Evolutionary conservation across 257 asterid species (phyloP).

Genomic region (Solanum corneliomulleri): DNA sequence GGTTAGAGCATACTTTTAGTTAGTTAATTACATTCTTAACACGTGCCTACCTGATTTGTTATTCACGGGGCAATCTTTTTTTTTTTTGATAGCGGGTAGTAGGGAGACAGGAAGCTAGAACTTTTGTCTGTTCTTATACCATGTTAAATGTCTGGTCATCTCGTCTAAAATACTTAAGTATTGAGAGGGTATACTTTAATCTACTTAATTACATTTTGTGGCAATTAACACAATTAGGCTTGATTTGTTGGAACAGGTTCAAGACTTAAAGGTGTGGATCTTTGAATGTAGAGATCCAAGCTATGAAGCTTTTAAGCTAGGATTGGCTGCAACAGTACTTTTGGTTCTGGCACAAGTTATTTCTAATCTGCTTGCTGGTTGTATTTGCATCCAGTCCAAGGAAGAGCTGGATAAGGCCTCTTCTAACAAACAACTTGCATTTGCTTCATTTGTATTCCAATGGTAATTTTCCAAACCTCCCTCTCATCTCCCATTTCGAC

Average conservation of each 20-base stretch:
- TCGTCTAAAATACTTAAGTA: neutral
- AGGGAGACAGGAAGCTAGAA: neutral
- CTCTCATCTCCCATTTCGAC: neutral
- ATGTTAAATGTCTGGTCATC: neutral
- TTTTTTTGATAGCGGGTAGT: neutral
- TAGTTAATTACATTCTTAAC: neutral
- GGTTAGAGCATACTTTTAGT: neutral
- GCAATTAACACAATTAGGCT: neutral
- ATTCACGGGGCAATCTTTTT: neutral
- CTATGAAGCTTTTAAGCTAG: conserved; percentile 67
- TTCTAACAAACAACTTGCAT: conserved; percentile 55
- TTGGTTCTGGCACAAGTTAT: conserved; percentile 50
- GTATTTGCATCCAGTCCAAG: conserved; percentile 55
- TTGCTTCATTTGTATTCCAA: conserved; percentile 56
- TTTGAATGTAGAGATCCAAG: conserved; percentile 81
- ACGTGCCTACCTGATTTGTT: neutral
- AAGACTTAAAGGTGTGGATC: conserved; percentile 42
- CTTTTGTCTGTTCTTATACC: neutral
- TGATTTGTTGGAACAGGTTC: conserved; percentile 23
- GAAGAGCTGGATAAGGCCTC: conserved; percentile 60
- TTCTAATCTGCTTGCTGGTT: conserved; percentile 46
- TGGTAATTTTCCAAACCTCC: conserved; percentile 30
- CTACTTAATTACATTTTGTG: neutral
- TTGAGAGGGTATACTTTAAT: neutral
- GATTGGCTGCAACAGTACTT: conserved; percentile 55